Evolutionary conservation across 257 asterid species (phyloP).

Genomic region (Pogostemon cablin): DNA sequence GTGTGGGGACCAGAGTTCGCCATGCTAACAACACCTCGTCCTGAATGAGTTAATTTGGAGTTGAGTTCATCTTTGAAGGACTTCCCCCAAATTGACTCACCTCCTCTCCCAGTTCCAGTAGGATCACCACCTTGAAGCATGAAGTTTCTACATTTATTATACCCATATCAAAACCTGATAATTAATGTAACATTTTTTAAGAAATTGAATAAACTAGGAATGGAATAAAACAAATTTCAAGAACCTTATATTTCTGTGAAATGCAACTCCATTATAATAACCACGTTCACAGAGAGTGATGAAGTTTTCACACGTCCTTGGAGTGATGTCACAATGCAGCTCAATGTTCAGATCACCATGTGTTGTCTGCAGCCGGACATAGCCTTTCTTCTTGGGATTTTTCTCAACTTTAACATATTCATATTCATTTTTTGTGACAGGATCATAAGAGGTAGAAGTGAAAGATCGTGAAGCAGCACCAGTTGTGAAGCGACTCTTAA

Average conservation of each 20-base stretch:
- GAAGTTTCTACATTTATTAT: conserved; percentile 67
- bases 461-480: conserved; percentile 98
- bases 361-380: conserved; percentile 81
- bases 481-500: conserved; percentile 87
- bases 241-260: conserved; percentile 92
- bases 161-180: conserved; percentile 24
- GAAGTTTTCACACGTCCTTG: conserved; percentile 93
- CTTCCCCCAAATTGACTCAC: conserved; percentile 96
- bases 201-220: background rate
- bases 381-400: conserved; percentile 91
- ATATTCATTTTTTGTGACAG: conserved; percentile 81
- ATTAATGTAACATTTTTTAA: background rate
- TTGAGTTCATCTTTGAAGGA: conserved; percentile 91
- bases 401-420: conserved; percentile 96
- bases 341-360: conserved; percentile 97
- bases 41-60: conserved; percentile 92
- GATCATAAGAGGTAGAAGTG: conserved; percentile 93
- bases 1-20: conserved; percentile 97
- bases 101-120: conserved; percentile 95
- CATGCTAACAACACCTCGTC: conserved; percentile 98
- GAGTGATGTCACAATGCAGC: conserved; percentile 93
- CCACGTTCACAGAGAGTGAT: conserved; percentile 86
- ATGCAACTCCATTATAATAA: conserved; percentile 82
- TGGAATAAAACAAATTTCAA: conserved; percentile 17
- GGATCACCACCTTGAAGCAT: conserved; percentile 99